Percentiles rank a stretch among this genome's conserved stretches.
Conservation (phyloP, 768 basidiomycete genomes). For the Scleroderma bovista region DNA sequence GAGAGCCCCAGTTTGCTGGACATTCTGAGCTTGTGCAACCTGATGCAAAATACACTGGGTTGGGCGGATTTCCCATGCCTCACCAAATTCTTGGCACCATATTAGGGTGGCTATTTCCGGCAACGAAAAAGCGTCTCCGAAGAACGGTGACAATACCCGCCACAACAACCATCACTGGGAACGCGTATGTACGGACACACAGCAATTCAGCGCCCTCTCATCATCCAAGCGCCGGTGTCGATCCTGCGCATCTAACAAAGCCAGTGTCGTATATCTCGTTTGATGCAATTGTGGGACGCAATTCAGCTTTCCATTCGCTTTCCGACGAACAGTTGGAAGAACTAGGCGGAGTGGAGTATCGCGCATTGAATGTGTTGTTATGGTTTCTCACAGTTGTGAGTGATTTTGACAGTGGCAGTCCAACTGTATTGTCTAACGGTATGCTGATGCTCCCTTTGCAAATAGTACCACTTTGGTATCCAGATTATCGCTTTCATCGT, state of each 20-base stretch:
- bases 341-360: constrained; percentile 90
- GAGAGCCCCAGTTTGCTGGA: constrained; percentile 14
- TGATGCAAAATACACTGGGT: constrained; percentile 38
- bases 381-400: constrained; percentile 77
- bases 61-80: constrained; percentile 76
- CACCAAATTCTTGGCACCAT: constrained; percentile 46
- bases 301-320: constrained; percentile 64
- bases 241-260: constrained; percentile 36
- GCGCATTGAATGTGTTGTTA: constrained; percentile 72
- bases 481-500: constrained; percentile 69
- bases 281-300: constrained; percentile 77
- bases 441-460: constrained; percentile 1
- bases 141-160: constrained; percentile 73
- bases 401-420: constrained; percentile 8
- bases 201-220: constrained; percentile 32
- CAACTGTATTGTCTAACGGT: neutral
- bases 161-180: constrained; percentile 49
- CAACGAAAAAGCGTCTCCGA: constrained; percentile 48
- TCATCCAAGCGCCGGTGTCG: constrained; percentile 17
- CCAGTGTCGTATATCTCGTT: constrained; percentile 81
- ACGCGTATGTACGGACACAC: constrained; percentile 21
- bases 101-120: constrained; percentile 58
- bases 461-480: constrained; percentile 70
- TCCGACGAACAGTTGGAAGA: constrained; percentile 85
- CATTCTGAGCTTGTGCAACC: constrained; percentile 8